These are phyloP conservation scores for Rutstroemia sp. DNA, from an alignment of 2,329 filamentous ascomycete genomes.

Conservation along the genomic window DNA sequence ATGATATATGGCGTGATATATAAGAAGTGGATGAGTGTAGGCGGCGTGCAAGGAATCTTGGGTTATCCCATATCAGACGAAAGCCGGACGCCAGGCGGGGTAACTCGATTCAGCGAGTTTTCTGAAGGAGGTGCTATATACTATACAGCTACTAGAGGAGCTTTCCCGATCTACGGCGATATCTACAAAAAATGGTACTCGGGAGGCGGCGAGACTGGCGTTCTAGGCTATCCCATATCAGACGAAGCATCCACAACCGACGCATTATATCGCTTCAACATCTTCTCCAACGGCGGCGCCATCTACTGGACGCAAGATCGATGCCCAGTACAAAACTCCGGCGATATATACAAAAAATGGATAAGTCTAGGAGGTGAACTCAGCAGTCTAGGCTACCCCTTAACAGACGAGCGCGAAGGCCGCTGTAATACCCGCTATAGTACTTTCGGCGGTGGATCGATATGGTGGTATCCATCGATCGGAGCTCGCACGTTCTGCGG, in stretches of 20 bases:
- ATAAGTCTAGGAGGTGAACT: background rate
- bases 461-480: conserved; percentile 3
- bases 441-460: background rate
- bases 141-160: conserved; percentile 1
- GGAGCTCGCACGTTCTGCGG: background rate
- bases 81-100: background rate
- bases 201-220: background rate
- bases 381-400: background rate
- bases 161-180: conserved; percentile 3
- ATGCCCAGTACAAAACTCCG: background rate
- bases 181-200: conserved; percentile 4
- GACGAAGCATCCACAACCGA: background rate
- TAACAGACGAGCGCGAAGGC: background rate
- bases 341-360: background rate
- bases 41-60: background rate
- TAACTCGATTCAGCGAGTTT: conserved; percentile 3
- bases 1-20: background rate
- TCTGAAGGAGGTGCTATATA: conserved; percentile 2
- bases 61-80: conserved; percentile 1
- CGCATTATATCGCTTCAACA: background rate
- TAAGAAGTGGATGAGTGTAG: conserved; percentile 1
- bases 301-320: background rate
- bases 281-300: background rate
- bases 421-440: background rate
- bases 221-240: conserved; percentile 1